Evolutionary conservation across 2,329 filamentous ascomycete genomes (phyloP).

Genomic region (Penicillium sp.): DNA sequence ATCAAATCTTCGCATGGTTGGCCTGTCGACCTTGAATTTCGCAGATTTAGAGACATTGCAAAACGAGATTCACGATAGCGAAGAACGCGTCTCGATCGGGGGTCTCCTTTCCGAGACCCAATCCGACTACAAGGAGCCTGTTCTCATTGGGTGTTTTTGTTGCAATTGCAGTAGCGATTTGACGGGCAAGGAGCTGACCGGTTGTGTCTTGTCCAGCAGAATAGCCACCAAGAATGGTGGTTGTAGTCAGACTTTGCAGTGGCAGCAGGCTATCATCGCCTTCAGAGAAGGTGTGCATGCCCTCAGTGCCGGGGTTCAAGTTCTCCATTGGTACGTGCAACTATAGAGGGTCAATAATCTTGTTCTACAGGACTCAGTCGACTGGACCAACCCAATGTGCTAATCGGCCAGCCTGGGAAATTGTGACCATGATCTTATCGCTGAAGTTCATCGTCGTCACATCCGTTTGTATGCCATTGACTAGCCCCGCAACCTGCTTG

Average conservation of each 20-base stretch:
- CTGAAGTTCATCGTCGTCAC: slow-evolving; percentile 73
- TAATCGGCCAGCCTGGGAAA: slow-evolving; percentile 80
- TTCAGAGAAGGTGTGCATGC: slow-evolving; percentile 40
- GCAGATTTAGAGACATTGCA: slow-evolving; percentile 40
- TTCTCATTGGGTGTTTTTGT: slow-evolving; percentile 67
- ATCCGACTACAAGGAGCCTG: slow-evolving; percentile 59
- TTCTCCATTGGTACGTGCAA: slow-evolving; percentile 38
- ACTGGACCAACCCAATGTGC: slow-evolving; percentile 78
- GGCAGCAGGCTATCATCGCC: slow-evolving; percentile 66
- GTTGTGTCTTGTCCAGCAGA: slow-evolving; percentile 76
- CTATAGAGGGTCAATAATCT: slow-evolving; percentile 16
- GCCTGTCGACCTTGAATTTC: background rate
- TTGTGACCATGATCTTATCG: slow-evolving; percentile 87
- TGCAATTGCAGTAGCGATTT: slow-evolving; percentile 79
- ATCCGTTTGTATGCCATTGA: slow-evolving; percentile 71
- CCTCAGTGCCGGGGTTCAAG: slow-evolving; percentile 37
- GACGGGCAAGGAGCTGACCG: slow-evolving; percentile 85
- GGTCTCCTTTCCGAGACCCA: slow-evolving; percentile 54
- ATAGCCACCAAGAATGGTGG: slow-evolving; percentile 81
- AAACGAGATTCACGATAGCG: slow-evolving; percentile 44
- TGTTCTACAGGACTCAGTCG: background rate
- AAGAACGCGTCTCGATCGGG: slow-evolving; percentile 45
- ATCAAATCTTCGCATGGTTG: background rate
- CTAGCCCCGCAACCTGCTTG: slow-evolving; percentile 59
- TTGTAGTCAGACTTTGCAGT: slow-evolving; percentile 78